phyloP scores from a whole-genome alignment of 768 basidiomycete species.

The Amanita polypyramis region DNA sequence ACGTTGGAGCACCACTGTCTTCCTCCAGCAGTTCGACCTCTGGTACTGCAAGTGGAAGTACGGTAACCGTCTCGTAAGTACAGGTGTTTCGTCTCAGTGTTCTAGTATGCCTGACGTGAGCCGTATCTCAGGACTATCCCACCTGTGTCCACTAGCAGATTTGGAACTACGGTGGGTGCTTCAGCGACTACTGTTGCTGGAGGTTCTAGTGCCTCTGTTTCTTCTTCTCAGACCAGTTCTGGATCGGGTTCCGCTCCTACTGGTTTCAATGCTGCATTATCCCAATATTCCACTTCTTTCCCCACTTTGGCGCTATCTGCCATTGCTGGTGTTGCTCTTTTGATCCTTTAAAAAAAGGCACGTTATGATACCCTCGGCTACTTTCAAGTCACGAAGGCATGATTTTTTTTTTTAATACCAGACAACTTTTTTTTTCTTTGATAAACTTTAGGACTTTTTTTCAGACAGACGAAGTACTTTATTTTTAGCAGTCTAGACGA shows the following conservation, averaged over 20 bases:
- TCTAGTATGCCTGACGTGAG: neutral
- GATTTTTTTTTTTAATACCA: no score
- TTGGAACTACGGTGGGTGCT: constrained; percentile 9
- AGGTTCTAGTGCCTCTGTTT: constrained; percentile 2
- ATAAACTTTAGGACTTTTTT: no score
- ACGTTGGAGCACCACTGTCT: constrained; percentile 20
- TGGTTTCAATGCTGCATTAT: constrained; percentile 7
- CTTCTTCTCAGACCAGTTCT: constrained; percentile 9
- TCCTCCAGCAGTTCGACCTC: constrained; percentile 7
- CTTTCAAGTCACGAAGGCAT: neutral
- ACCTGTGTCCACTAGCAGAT: constrained; percentile 3
- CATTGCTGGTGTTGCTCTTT: constrained; percentile 3
- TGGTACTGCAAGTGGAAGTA: neutral
- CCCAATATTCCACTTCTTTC: constrained; percentile 6
- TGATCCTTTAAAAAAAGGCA: constrained; percentile 7
- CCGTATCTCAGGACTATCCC: neutral
- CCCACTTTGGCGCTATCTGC: constrained; percentile 5
- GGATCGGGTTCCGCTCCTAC: constrained; percentile 6
- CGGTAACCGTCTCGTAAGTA: constrained; percentile 1
- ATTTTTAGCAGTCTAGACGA: no score
- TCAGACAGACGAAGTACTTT: no score
- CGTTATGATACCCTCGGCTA: neutral
- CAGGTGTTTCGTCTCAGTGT: no score
- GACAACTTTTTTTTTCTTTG: no score
- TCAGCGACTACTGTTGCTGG: constrained; percentile 10